A percentile compares a stretch with the other conserved stretches of the same genome.
Conservation (phyloP, 2,329 filamentous ascomycete genomes). For the Phialemonium atrogriseum region DNA sequence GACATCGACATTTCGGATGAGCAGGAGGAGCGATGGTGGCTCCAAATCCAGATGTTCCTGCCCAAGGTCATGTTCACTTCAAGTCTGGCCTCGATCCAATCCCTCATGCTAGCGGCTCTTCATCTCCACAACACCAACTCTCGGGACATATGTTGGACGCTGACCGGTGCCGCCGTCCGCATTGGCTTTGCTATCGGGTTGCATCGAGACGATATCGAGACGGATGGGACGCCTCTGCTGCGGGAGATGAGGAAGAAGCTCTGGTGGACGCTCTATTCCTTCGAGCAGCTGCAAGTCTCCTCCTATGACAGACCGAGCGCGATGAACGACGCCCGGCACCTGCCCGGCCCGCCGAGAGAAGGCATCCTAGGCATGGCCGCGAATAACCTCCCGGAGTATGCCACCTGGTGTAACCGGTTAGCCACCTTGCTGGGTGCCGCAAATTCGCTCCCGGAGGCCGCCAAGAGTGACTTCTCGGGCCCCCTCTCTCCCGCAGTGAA, state of each 20-base stretch:
- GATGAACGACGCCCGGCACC: constrained; percentile 23
- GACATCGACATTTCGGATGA: constrained; percentile 23
- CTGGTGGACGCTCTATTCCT: constrained; percentile 25
- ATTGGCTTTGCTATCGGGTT: constrained; percentile 35
- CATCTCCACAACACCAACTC: constrained; percentile 37
- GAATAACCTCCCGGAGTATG: constrained; percentile 22
- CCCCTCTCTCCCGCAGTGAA: constrained; percentile 26
- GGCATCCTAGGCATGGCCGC: constrained; percentile 24
- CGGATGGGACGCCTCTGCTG: constrained; percentile 22
- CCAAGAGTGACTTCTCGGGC: constrained; percentile 26
- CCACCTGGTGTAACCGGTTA: constrained; percentile 26
- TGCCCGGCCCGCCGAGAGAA: constrained; percentile 24
- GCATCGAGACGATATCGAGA: constrained; percentile 29
- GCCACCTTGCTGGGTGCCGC: constrained; percentile 27
- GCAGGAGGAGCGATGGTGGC: constrained; percentile 32
- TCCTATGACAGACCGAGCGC: constrained; percentile 34
- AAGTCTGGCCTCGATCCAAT: constrained; percentile 30
- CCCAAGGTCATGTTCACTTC: constrained; percentile 33
- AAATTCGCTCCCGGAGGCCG: constrained; percentile 22
- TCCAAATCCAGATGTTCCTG: constrained; percentile 27
- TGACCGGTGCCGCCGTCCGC: constrained; percentile 31
- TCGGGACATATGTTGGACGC: constrained; percentile 30
- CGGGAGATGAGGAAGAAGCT: constrained; percentile 20
- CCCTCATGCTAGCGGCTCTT: constrained; percentile 30
- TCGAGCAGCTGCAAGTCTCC: constrained; percentile 31